phyloP scores from a whole-genome alignment of 1,139 yeast species.

The Sugiyamaella grinbergsii region DNA sequence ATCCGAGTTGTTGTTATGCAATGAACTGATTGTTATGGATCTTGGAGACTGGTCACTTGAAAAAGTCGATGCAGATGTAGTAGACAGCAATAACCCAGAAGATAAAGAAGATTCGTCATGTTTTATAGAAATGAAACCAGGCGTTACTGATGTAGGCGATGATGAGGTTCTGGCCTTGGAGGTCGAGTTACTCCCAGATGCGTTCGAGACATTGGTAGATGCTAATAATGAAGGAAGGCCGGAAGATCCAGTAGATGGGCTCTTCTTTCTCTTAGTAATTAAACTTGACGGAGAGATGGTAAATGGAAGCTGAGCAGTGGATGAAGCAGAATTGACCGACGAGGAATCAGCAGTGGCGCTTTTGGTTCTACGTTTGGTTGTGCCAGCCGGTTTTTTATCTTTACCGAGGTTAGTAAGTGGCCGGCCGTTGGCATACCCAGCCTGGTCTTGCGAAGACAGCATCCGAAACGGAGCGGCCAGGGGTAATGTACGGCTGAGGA shows the following conservation, averaged over 20 bases:
- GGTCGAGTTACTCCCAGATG: neutral
- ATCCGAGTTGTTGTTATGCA: neutral
- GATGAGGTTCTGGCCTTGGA: neutral
- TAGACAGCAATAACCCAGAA: neutral
- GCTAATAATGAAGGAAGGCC: constrained; percentile 21
- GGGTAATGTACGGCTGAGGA: no score
- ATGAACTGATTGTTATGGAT: constrained; percentile 1
- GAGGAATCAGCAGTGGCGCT: constrained; percentile 23
- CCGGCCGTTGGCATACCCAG: neutral
- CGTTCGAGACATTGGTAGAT: neutral
- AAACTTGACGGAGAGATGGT: constrained; percentile 34
- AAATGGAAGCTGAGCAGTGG: constrained; percentile 23
- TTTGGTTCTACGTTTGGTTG: constrained; percentile 27
- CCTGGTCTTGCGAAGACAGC: neutral
- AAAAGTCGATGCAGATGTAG: neutral
- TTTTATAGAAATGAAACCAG: constrained; percentile 10
- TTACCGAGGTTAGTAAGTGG: neutral
- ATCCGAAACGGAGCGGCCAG: no score
- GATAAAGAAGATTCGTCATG: neutral
- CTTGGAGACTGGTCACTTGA: constrained; percentile 14
- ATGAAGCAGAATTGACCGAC: neutral
- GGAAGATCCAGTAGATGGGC: constrained; percentile 25
- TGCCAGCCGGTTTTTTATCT: constrained; percentile 22
- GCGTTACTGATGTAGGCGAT: constrained; percentile 15
- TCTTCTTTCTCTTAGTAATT: constrained; percentile 28